phyloP scores from a whole-genome alignment of 2,329 filamentous ascomycete genomes.

The Macroventuria anomochaeta region DNA sequence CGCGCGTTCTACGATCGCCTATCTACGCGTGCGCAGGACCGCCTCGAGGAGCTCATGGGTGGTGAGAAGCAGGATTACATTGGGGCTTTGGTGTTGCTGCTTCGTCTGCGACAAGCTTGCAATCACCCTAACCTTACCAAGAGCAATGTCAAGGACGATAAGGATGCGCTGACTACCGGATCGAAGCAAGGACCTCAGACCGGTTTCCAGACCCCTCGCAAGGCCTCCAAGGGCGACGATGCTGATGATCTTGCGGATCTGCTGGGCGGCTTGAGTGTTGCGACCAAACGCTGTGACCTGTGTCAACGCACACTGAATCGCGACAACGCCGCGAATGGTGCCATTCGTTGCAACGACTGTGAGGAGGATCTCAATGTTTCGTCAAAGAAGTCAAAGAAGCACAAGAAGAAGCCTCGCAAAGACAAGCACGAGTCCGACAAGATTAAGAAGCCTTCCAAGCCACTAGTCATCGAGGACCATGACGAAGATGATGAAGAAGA shows the following conservation, averaged over 20 bases:
- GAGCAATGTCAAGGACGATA: constrained; percentile 84
- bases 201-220: constrained; percentile 44
- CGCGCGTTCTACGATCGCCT: constrained; percentile 84
- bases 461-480: constrained; percentile 35
- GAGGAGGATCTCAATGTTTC: constrained; percentile 71
- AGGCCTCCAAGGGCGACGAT: constrained; percentile 62
- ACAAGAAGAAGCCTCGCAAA: constrained; percentile 56
- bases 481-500: constrained; percentile 36
- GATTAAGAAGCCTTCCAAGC: constrained; percentile 55
- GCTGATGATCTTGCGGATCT: constrained; percentile 85
- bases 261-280: constrained; percentile 82
- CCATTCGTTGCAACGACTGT: constrained; percentile 74
- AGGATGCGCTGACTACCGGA: constrained; percentile 77
- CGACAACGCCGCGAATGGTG: constrained; percentile 60
- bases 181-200: constrained; percentile 51
- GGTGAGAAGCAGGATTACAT: constrained; percentile 84
- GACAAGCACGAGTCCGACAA: constrained; percentile 38
- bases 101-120: constrained; percentile 89
- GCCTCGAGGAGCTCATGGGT: constrained; percentile 87
- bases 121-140: constrained; percentile 92
- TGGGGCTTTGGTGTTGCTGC: constrained; percentile 87
- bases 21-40: constrained; percentile 82
- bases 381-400: constrained; percentile 49
- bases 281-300: constrained; percentile 79
- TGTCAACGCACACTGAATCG: constrained; percentile 73